Conservation (phyloP, 2,329 filamentous ascomycete genomes). For the Arthroderma sp. region DNA sequence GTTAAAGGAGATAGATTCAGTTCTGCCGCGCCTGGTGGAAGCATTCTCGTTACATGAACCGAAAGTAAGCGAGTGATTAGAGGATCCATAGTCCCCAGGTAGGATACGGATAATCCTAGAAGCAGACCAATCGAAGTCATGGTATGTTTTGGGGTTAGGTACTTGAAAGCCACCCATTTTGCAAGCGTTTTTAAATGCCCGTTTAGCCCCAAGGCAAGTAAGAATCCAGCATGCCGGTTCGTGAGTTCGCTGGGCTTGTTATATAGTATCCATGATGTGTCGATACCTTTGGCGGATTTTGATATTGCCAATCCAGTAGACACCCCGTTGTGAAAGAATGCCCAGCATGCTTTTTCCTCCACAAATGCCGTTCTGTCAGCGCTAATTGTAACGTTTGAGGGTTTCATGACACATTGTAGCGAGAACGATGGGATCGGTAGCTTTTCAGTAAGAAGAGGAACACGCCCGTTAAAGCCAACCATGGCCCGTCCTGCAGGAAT, state of each 20-base stretch:
- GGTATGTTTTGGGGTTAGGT: conserved; percentile 95
- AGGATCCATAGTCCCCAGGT: conserved; percentile 94
- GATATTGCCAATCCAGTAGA: conserved; percentile 89
- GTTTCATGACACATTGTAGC: conserved; percentile 80
- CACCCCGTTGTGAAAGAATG: conserved; percentile 94
- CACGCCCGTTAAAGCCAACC: conserved; percentile 74
- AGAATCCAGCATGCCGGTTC: conserved; percentile 89
- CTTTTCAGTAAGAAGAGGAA: conserved; percentile 83
- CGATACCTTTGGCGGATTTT: conserved; percentile 77
- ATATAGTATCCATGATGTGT: conserved; percentile 97
- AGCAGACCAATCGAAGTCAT: conserved; percentile 98
- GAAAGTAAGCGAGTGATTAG: conserved; percentile 85
- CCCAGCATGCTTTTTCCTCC: conserved; percentile 96
- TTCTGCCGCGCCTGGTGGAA: conserved; percentile 84
- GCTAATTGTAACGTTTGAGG: conserved; percentile 82
- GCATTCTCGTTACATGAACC: conserved; percentile 89
- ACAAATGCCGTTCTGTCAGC: conserved; percentile 78
- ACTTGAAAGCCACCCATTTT: conserved; percentile 98
- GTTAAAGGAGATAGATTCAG: conserved; percentile 85
- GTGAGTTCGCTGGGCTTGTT: conserved; percentile 90
- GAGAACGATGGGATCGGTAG: conserved; percentile 85
- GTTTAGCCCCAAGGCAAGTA: conserved; percentile 82
- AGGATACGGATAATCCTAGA: conserved; percentile 81
- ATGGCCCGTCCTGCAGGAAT: conserved; percentile 79
- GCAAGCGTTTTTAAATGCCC: conserved; percentile 88